Evolutionary conservation across 768 basidiomycete species (phyloP).

Genomic region (Flagelloscypha sp.): DNA sequence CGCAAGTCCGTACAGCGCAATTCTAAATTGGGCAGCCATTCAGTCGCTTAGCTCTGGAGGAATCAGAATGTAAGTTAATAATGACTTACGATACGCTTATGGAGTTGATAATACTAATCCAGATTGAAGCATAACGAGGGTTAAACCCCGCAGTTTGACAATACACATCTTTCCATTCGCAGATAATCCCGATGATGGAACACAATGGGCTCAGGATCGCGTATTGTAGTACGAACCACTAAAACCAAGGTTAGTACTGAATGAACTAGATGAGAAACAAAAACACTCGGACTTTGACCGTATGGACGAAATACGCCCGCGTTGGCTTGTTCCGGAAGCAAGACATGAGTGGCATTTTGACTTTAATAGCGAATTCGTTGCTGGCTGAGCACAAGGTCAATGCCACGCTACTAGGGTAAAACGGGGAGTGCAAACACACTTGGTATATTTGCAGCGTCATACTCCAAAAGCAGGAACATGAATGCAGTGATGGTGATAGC

Average conservation of each 20-base stretch:
- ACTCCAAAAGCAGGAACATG: conserved; percentile 56
- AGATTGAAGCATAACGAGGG: conserved; percentile 36
- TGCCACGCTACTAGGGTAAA: background rate
- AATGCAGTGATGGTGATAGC: conserved; percentile 55
- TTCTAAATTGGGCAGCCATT: too few species aligned
- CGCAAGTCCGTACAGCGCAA: conserved; percentile 58
- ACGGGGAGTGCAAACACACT: too few species aligned
- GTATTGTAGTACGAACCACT: conserved; percentile 64
- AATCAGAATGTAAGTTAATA: too few species aligned
- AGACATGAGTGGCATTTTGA: conserved; percentile 25
- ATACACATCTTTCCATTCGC: conserved; percentile 40
- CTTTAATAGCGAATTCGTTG: too few species aligned
- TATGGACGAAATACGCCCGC: conserved; percentile 58
- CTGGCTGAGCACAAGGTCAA: too few species aligned
- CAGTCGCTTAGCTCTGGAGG: too few species aligned
- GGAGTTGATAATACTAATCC: conserved; percentile 45
- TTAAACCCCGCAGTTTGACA: conserved; percentile 35
- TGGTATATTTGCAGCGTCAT: conserved; percentile 40
- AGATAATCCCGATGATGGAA: conserved; percentile 50
- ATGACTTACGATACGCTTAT: conserved; percentile 45
- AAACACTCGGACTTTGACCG: conserved; percentile 35
- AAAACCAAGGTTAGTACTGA: conserved; percentile 2
- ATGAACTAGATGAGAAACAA: background rate
- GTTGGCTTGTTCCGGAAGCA: conserved; percentile 48
- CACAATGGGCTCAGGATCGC: conserved; percentile 38